Percentiles rank a stretch among this genome's conserved stretches.
Conservation (phyloP, 106 monocot species). For the Allium sativum region DNA sequence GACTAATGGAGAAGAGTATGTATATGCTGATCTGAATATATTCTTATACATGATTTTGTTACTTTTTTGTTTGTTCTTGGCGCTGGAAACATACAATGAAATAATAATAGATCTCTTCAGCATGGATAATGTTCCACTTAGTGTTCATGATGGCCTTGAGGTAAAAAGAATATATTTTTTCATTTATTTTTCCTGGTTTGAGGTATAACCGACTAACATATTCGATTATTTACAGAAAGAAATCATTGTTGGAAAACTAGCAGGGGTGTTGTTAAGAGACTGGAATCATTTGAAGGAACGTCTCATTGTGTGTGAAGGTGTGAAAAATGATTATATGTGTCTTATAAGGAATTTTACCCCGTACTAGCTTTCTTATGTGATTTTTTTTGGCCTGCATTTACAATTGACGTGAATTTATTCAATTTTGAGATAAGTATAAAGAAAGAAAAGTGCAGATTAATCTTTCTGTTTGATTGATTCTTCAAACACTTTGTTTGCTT, state of each 20-base stretch:
- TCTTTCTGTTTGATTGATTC: too few species aligned
- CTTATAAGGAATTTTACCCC: too few species aligned
- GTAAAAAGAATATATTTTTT: slow-evolving; percentile 11
- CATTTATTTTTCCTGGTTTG: too few species aligned
- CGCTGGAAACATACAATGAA: slow-evolving; percentile 98
- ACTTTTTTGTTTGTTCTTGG: slow-evolving; percentile 27
- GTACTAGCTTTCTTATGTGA: background rate
- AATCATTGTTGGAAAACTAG: slow-evolving; percentile 20
- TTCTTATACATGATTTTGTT: background rate
- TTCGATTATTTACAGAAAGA: slow-evolving; percentile 18
- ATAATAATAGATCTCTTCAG: slow-evolving; percentile 87
- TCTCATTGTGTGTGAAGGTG: slow-evolving; percentile 77
- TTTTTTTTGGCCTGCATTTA: background rate
- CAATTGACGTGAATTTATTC: background rate
- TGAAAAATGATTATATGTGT: background rate
- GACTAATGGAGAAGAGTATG: slow-evolving; percentile 34
- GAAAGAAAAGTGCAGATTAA: too few species aligned
- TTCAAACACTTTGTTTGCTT: too few species aligned
- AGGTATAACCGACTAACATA: too few species aligned
- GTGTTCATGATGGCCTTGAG: slow-evolving; percentile 93
- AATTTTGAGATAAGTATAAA: background rate
- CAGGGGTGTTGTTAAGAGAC: slow-evolving; percentile 12
- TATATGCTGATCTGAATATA: background rate
- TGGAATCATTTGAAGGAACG: slow-evolving; percentile 16
- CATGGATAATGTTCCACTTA: slow-evolving; percentile 66